Conservation (phyloP, 2,329 filamentous ascomycete species). For the Drechslerella dactyloides region DNA sequence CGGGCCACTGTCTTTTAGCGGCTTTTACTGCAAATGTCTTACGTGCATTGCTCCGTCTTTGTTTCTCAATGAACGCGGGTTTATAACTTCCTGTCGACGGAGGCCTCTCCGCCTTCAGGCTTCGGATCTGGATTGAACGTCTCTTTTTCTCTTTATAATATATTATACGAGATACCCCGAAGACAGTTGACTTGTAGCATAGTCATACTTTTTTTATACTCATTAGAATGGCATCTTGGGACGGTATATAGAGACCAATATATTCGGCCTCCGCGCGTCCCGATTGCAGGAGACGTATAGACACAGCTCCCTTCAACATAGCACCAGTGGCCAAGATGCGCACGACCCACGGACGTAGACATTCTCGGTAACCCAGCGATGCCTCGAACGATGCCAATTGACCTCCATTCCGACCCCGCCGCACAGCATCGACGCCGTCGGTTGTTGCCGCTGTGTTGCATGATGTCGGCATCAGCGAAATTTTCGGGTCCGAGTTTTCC, state of each 20-base stretch:
- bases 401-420: neutral
- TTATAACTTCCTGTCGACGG: conserved; percentile 12
- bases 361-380: neutral
- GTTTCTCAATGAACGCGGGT: conserved; percentile 27
- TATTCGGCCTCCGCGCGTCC: neutral
- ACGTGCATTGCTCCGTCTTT: conserved; percentile 36
- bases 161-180: conserved; percentile 46
- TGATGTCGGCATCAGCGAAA: conserved; percentile 47
- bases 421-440: no score
- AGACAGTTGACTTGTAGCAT: conserved; percentile 47
- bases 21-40: conserved; percentile 38
- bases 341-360: neutral
- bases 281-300: neutral
- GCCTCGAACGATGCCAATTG: neutral
- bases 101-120: conserved; percentile 5
- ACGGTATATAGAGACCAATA: conserved; percentile 8
- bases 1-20: conserved; percentile 49
- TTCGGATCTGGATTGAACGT: conserved; percentile 8
- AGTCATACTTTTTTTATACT: conserved; percentile 42
- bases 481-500: conserved; percentile 49
- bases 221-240: conserved; percentile 11
- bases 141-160: conserved; percentile 27
- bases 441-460: conserved; percentile 30
- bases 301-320: neutral
- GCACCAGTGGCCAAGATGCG: neutral